Conservation (phyloP, 1,284 basidiomycete genomes). For the Ganoderma meredithae region DNA sequence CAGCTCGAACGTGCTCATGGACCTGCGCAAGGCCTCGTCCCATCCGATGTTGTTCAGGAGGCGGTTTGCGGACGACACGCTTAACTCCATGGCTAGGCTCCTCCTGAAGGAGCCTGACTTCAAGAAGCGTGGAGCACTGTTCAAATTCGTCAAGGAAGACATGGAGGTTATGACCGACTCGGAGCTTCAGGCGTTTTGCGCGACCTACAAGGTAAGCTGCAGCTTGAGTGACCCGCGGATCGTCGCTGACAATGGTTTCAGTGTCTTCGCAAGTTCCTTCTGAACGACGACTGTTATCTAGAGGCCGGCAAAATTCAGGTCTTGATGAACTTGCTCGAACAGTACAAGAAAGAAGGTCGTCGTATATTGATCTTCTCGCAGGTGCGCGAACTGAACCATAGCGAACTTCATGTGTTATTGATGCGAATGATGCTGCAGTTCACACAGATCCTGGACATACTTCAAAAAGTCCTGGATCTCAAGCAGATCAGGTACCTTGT, state of each 20-base stretch:
- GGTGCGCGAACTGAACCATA: conserved; percentile 49
- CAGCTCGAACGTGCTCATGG: conserved; percentile 93
- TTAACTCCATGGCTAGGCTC: conserved; percentile 81
- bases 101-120: conserved; percentile 93
- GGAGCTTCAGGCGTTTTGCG: conserved; percentile 86
- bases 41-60: conserved; percentile 96
- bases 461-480: conserved; percentile 86
- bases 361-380: conserved; percentile 95
- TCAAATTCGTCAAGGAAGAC: conserved; percentile 88
- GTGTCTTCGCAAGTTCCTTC: conserved; percentile 83
- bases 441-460: conserved; percentile 93
- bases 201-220: conserved; percentile 76
- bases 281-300: conserved; percentile 81
- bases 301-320: conserved; percentile 90
- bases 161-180: conserved; percentile 96
- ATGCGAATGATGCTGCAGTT: conserved; percentile 61
- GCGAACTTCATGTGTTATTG: not conserved
- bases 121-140: conserved; percentile 78
- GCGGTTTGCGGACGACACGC: conserved; percentile 79
- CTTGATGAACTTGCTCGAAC: conserved; percentile 76
- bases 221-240: not conserved
- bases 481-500: conserved; percentile 83
- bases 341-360: conserved; percentile 76
- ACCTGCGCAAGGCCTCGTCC: conserved; percentile 92
- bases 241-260: conserved; percentile 23